Percentiles rank a stretch among this genome's conserved stretches.
Conservation (phyloP, 2,329 filamentous ascomycete species). For the Trichoderma hamatum region DNA sequence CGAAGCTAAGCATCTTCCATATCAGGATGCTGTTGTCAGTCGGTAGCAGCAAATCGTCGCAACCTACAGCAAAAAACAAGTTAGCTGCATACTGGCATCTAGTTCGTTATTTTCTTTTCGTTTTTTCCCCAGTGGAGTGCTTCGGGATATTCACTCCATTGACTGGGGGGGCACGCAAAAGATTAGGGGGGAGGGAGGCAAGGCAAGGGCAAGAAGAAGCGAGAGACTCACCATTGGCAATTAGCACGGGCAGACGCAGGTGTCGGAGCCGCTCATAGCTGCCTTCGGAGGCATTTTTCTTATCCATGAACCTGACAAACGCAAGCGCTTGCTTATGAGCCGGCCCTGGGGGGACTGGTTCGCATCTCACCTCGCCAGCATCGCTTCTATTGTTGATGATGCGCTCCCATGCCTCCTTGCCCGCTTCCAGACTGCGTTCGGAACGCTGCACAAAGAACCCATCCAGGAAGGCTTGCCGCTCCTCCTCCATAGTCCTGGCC, state of each 20-base stretch:
- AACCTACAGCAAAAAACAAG: constrained; percentile 33
- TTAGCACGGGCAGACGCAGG: constrained; percentile 42
- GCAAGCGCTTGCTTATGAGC: constrained; percentile 39
- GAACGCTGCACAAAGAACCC: constrained; percentile 41
- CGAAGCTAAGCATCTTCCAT: constrained; percentile 41
- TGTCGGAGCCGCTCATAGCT: constrained; percentile 41
- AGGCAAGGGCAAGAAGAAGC: background rate
- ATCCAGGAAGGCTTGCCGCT: constrained; percentile 39
- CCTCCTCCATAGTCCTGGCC: constrained; percentile 40
- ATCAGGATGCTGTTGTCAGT: constrained; percentile 44
- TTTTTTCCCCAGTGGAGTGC: background rate
- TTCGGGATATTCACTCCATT: constrained; percentile 1
- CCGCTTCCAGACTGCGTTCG: constrained; percentile 39
- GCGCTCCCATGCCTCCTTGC: constrained; percentile 41
- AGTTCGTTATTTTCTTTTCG: background rate
- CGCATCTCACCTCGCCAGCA: constrained; percentile 30
- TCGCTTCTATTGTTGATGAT: constrained; percentile 35
- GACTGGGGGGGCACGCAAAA: background rate
- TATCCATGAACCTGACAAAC: constrained; percentile 43
- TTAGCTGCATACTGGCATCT: constrained; percentile 9
- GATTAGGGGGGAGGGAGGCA: background rate
- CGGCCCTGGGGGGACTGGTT: constrained; percentile 35
- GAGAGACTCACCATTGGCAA: constrained; percentile 43
- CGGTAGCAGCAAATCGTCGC: constrained; percentile 41
- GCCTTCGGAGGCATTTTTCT: constrained; percentile 38